Evolutionary conservation across 108 stramenopile genomes (phyloP), one percentile per base, ranked within the genome.

Genomic region (Skeletonema menzelii): DNA sequence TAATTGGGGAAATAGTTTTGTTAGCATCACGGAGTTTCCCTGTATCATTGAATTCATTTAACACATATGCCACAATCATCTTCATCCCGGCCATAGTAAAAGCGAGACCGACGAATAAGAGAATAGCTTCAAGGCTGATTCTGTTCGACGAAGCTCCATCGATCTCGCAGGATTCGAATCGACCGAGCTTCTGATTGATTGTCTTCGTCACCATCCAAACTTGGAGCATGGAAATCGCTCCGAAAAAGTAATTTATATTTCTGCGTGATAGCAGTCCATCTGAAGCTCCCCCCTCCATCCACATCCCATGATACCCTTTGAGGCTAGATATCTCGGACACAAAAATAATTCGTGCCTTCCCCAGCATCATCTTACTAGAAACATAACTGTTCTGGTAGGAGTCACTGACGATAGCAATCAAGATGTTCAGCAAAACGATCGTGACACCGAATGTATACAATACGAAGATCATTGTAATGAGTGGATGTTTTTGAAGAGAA

Each of bases 331-430:
- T 30, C 59, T 69, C 67, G 0, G 67, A 28, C 14, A 61, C 59
- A 63, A 63, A 69, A 6, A 63, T 30, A 14, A 69, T 38, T 14
- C 67, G 26, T 17, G 67, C 67, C 27, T 69, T 69, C 5, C 67
- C 67, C 7, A 69, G 8, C 59, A 69, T 61, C 60, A 37, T 63
- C 28, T 69, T 63, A 60, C 22, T 26, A 24, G 61, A 37, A 17
- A 56, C 49, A n/a, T 22, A 62, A 6, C 59, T 26, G 59, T 49
- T 69, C n/a, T 49, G 59, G 34, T 69, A 69, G 20, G 67, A 69
- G n/a, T 69, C 67, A 22, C 28, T 56, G 12, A 69, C 67, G 60
- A 69, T 69, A 58, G 67, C 67, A 15, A 69, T 69, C 59, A 61
- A 37, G 59, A 65, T 65, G 13, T 65, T 65, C 0, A 65, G 64